A percentile compares a stretch with the other conserved stretches of the same genome.
These are phyloP conservation scores for Aaosphaeria pasadenensis DNA, from an alignment of 2,329 filamentous ascomycete species.

Conservation along the genomic window DNA sequence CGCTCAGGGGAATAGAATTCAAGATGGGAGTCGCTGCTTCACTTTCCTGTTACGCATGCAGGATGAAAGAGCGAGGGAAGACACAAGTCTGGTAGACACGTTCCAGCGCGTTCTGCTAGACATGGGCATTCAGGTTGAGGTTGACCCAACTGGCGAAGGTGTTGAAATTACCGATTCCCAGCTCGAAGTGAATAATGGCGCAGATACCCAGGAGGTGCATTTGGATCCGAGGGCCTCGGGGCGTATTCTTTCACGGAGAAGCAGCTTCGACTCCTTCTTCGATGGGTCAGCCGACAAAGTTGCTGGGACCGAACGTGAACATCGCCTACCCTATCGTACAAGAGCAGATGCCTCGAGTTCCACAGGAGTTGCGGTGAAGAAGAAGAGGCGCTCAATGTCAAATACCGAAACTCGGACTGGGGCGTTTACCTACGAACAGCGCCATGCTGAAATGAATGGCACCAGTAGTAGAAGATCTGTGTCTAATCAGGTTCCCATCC, in stretches of 20 bases:
- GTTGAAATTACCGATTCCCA: constrained; percentile 30
- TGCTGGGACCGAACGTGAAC: constrained; percentile 34
- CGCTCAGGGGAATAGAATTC: constrained; percentile 66
- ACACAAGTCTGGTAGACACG: constrained; percentile 59
- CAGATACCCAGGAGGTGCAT: constrained; percentile 1
- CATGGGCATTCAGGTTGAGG: constrained; percentile 70
- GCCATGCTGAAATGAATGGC: constrained; percentile 23
- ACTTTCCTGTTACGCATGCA: constrained; percentile 73
- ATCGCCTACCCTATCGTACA: constrained; percentile 13
- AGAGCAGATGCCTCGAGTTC: constrained; percentile 12
- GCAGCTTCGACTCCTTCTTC: constrained; percentile 60
- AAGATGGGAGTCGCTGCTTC: constrained; percentile 72
- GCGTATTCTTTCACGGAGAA: constrained; percentile 38
- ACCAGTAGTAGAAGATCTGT: constrained; percentile 10
- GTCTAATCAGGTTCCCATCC: not conserved
- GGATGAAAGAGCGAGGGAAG: constrained; percentile 14
- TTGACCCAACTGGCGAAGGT: constrained; percentile 46
- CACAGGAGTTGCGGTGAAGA: constrained; percentile 4
- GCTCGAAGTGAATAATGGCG: constrained; percentile 17
- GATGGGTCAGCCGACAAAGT: constrained; percentile 54
- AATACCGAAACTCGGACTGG: constrained; percentile 22
- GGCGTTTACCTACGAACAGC: constrained; percentile 19
- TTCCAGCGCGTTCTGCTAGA: constrained; percentile 66
- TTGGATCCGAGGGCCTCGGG: constrained; percentile 14
- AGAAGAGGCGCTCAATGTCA: constrained; percentile 20